phyloP scores from a whole-genome alignment of 306 rosid genomes.

The Castanospermum australe region DNA sequence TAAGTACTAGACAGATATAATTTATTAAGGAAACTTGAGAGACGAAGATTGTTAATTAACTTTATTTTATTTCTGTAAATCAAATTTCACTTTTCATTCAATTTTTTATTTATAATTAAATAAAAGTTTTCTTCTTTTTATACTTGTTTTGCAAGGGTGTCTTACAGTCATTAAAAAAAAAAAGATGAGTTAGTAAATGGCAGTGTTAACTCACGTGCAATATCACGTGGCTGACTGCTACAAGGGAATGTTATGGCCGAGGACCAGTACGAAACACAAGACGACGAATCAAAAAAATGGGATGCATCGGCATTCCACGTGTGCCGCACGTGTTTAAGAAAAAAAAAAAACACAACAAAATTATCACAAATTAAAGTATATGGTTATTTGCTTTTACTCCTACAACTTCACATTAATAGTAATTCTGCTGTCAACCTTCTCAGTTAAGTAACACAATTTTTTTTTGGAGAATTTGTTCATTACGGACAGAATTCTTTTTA shows the following conservation, averaged over 20 bases:
- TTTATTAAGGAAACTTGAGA: too few species aligned
- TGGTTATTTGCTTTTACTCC: background rate
- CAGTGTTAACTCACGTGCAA: background rate
- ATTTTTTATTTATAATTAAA: too few species aligned
- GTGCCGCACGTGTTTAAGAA: background rate
- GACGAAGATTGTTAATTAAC: too few species aligned
- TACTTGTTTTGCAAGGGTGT: background rate
- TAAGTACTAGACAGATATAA: too few species aligned
- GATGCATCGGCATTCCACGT: background rate
- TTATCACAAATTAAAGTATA: background rate
- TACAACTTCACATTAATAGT: too few species aligned
- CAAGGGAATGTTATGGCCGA: background rate
- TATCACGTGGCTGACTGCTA: slow-evolving; percentile 8
- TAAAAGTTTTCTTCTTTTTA: background rate
- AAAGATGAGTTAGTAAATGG: background rate
- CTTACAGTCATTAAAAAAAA: background rate
- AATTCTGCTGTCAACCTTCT: too few species aligned
- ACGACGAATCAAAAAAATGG: background rate
- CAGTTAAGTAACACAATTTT: too few species aligned
- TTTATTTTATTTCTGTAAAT: too few species aligned
- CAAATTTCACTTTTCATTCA: too few species aligned
- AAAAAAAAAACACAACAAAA: too few species aligned
- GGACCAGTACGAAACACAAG: background rate
- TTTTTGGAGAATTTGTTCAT: too few species aligned
- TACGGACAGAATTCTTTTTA: too few species aligned